Percentiles rank a stretch among this genome's conserved stretches.
These are phyloP conservation scores for Chalciporus sphaerocephalus DNA, from an alignment of 768 basidiomycete genomes.

Conservation along the genomic window DNA sequence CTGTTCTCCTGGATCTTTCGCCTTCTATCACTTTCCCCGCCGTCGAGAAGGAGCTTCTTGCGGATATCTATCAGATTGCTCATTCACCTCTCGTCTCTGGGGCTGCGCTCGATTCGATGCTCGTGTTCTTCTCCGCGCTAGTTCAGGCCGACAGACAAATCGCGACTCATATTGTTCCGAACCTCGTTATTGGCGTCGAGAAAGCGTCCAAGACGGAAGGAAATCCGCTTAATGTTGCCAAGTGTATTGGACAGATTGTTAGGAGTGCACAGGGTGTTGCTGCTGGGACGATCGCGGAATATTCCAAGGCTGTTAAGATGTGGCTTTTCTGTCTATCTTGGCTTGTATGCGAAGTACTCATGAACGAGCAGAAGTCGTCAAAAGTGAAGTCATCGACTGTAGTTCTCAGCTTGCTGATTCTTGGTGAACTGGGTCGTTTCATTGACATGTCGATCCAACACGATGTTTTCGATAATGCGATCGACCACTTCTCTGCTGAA, in stretches of 20 bases:
- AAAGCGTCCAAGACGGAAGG: conserved; percentile 57
- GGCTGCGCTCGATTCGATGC: conserved; percentile 72
- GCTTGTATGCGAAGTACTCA: conserved; percentile 1
- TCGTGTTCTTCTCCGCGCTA: conserved; percentile 77
- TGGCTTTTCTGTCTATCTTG: conserved; percentile 1
- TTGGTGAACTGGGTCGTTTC: conserved; percentile 91
- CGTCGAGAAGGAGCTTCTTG: conserved; percentile 66
- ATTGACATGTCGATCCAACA: conserved; percentile 82
- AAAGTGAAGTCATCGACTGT: conserved; percentile 65
- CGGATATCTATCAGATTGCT: conserved; percentile 63
- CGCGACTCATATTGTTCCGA: conserved; percentile 76
- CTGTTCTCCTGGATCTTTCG: conserved; percentile 64
- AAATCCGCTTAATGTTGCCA: conserved; percentile 70
- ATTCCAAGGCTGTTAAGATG: conserved; percentile 78
- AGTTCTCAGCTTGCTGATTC: conserved; percentile 78
- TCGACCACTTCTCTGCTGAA: conserved; percentile 70
- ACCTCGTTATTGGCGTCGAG: conserved; percentile 61
- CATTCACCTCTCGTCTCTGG: conserved; percentile 78
- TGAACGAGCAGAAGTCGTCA: conserved; percentile 39
- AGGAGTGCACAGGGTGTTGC: conserved; percentile 64
- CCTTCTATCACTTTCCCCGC: conserved; percentile 69
- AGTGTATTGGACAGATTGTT: conserved; percentile 81
- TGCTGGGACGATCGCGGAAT: conserved; percentile 81
- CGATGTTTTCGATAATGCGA: conserved; percentile 71
- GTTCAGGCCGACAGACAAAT: conserved; percentile 82